Evolutionary conservation across 768 basidiomycete species (phyloP).

Genomic region (Rhodotorula kratochvilovae): DNA sequence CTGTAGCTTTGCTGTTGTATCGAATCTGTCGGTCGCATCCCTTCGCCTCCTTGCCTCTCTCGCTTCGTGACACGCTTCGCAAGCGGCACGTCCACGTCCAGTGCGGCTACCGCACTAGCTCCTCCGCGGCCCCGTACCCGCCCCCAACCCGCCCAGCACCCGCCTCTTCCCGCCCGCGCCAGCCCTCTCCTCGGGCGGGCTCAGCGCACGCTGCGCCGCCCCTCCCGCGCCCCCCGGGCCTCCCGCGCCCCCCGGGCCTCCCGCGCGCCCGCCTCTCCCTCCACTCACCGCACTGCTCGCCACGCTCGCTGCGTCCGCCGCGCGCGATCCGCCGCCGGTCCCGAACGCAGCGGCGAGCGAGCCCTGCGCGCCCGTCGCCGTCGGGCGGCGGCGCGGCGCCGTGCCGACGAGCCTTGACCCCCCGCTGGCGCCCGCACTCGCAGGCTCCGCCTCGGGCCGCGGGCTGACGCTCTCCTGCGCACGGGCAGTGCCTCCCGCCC

Average conservation of each 20-base stretch:
- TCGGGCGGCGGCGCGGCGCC: not conserved
- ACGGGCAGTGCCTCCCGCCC: no score
- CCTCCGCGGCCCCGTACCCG: no score
- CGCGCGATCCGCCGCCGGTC: not conserved
- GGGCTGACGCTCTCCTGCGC: not conserved
- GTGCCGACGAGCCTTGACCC: not conserved
- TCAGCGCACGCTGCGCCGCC: not conserved
- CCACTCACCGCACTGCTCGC: not conserved
- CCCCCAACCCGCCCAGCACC: no score
- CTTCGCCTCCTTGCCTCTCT: no score
- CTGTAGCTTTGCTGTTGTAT: no score
- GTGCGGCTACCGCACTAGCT: no score
- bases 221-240: not conserved
- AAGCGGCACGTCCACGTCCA: no score
- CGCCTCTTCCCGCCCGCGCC: no score
- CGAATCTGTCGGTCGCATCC: no score
- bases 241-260: not conserved
- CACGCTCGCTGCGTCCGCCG: conserved; percentile 2
- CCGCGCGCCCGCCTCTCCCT: not conserved
- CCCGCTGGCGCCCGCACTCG: not conserved
- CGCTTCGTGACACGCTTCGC: no score
- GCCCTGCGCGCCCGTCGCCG: not conserved
- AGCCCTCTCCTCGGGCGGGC: not conserved
- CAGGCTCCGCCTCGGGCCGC: not conserved
- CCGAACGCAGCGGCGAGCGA: not conserved